A percentile compares a stretch with the other conserved stretches of the same genome.
Conservation (phyloP, 257 asterid genomes). For the Fraxinus anomala region DNA sequence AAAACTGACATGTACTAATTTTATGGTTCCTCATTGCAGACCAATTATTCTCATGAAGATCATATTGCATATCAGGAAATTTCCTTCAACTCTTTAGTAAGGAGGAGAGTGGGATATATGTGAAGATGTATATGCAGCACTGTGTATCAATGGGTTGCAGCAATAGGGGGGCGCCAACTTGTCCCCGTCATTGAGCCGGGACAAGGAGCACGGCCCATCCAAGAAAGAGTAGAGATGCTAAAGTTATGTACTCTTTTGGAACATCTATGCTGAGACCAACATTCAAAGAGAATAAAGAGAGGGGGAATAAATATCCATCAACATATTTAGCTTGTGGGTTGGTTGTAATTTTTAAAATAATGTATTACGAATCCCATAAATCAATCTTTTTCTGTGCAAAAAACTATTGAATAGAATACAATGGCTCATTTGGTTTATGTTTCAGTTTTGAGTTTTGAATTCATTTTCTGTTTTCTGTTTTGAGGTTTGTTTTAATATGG, state of each 20-base stretch:
- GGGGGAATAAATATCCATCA: not conserved
- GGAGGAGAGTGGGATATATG: not conserved
- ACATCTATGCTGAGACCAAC: conserved; percentile 12
- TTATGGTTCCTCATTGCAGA: conserved; percentile 12
- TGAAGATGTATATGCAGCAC: not conserved
- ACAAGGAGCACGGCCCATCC: not conserved
- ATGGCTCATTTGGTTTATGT: no score
- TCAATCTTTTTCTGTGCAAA: not conserved
- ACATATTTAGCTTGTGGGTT: conserved; percentile 2
- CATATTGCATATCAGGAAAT: not conserved
- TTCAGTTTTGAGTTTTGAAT: no score
- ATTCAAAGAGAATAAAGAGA: not conserved
- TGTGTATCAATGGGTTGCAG: conserved; percentile 3
- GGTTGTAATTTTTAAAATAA: conserved; percentile 3
- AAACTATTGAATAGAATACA: not conserved
- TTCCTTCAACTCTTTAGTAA: not conserved
- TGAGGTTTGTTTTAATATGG: no score
- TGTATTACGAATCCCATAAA: not conserved
- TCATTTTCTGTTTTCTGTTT: no score
- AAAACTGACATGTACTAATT: conserved; percentile 4
- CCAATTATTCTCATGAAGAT: not conserved
- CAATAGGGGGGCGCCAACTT: no score
- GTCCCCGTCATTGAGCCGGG: no score
- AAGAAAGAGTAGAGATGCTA: conserved; percentile 1
- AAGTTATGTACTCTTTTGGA: not conserved